phyloP scores from a whole-genome alignment of 768 basidiomycete genomes.

The Hygrocybe punicea region DNA sequence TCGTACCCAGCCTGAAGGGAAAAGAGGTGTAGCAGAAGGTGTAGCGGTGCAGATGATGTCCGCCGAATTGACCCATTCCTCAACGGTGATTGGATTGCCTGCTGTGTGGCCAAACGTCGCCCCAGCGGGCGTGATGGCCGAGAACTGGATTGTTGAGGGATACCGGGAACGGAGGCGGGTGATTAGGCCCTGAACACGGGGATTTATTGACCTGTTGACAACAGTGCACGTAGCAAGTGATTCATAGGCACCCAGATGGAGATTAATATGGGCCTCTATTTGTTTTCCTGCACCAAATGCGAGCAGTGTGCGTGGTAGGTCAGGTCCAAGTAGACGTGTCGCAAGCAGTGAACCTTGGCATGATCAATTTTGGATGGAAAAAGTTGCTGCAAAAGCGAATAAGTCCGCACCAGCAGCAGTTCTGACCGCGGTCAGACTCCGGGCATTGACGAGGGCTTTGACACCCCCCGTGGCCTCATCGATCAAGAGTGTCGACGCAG shows the following conservation, averaged over 20 bases:
- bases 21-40: conserved; percentile 64
- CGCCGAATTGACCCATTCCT: conserved; percentile 37
- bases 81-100: conserved; percentile 13
- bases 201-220: conserved; percentile 57
- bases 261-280: conserved; percentile 58
- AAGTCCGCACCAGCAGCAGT: conserved; percentile 68
- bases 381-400: background rate
- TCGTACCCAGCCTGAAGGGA: conserved; percentile 61
- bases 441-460: conserved; percentile 77
- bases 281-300: conserved; percentile 76
- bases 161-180: conserved; percentile 14
- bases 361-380: background rate
- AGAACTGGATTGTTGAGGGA: conserved; percentile 8
- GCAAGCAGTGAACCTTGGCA: conserved; percentile 65
- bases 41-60: conserved; percentile 76
- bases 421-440: conserved; percentile 71
- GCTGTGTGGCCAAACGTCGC: background rate
- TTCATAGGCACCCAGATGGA: conserved; percentile 57
- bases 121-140: background rate
- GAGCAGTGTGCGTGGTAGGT: conserved; percentile 44
- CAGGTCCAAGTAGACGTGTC: conserved; percentile 48
- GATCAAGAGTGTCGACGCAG: conserved; percentile 72
- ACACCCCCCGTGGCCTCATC: conserved; percentile 66
- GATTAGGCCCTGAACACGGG: conserved; percentile 40
- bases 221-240: conserved; percentile 54